Evolutionary conservation across 257 asterid genomes (phyloP).

Genomic region (Lycium ferocissimum): DNA sequence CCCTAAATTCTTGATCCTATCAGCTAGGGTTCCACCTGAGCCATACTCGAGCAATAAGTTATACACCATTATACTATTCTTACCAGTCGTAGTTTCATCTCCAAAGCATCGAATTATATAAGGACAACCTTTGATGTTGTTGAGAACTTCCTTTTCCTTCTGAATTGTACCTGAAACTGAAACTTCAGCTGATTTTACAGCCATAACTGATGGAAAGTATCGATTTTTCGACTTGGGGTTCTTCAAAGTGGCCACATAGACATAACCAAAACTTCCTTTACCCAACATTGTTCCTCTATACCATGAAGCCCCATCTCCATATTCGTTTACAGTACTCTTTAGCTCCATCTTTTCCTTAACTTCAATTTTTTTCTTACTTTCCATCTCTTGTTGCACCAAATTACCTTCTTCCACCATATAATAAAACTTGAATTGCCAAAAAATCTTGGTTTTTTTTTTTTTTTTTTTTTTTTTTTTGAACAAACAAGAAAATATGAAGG

Average conservation of each 20-base stretch:
- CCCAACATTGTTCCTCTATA: constrained; percentile 84
- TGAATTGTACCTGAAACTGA: constrained; percentile 85
- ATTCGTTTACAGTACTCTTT: constrained; percentile 36
- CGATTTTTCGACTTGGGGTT: constrained; percentile 75
- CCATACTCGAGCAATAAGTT: constrained; percentile 87
- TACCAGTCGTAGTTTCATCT: constrained; percentile 79
- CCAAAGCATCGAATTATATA: constrained; percentile 75
- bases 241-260: constrained; percentile 76
- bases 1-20: constrained; percentile 59
- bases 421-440: not conserved
- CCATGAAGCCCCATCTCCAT: constrained; percentile 94
- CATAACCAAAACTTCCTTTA: constrained; percentile 86
- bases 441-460: not conserved
- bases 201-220: constrained; percentile 74
- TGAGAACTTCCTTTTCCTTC: constrained; percentile 81
- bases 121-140: constrained; percentile 68
- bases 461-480: not conserved
- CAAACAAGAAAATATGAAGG: constrained; percentile 16
- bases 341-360: constrained; percentile 33
- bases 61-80: constrained; percentile 72
- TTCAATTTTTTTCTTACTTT: constrained; percentile 29
- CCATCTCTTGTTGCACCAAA: constrained; percentile 7
- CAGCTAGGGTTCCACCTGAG: constrained; percentile 81
- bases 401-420: not conserved
- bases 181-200: constrained; percentile 98